Base-by-base conservation (phyloP, 306 rosid species). In the Acacia acuminata region DNA sequence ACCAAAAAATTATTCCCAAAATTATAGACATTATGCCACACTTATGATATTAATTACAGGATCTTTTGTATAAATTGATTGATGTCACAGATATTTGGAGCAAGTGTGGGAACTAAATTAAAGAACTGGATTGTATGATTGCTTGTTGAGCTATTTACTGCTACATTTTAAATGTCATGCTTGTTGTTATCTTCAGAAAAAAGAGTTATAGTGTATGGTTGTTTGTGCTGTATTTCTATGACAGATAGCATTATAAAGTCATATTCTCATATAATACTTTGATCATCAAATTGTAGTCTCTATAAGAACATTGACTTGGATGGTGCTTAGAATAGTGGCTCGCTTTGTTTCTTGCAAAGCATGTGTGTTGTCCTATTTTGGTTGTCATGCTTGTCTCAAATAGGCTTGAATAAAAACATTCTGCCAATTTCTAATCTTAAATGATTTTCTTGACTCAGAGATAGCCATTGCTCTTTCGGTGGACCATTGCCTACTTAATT, bases 401-500 rank as follows among this genome's bases (percentile, higher is more conserved):
- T 48, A 81, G 75, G 38, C 4, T 20, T 15, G 13, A 4, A 61
- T 36, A 8, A 16, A 38, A 40, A 43, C 19, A 34, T 30, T 36
- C 15, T 60, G 67, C 55, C 71, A 24, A 8, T 43, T 32, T 22
- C 58, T 17, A 40, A 32, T 32, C 36, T 0, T 32, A 32, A 36
- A 36, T 56, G 34, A 64, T 87, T 84, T 71, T 89, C 82, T 72
- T 86, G 76, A 27, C 80, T 66, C 78, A n/a, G 87, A 72, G 91
- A 83, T 69, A 17, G 7, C 22, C 66, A 40, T 74, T 72, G 77
- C 85, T 79, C 76, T 45, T 53, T n/a, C 55, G 19, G 16, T 6
- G 83, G 87, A 38, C 87, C 87, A 38, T 67, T 38, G 56, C 96
- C 97, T 42, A 91, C 97, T 65, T 91, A 85, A 91, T 79, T 50